Conservation (phyloP, 164 flowering plant genomes). For the Magnolia kwangsiensis region DNA sequence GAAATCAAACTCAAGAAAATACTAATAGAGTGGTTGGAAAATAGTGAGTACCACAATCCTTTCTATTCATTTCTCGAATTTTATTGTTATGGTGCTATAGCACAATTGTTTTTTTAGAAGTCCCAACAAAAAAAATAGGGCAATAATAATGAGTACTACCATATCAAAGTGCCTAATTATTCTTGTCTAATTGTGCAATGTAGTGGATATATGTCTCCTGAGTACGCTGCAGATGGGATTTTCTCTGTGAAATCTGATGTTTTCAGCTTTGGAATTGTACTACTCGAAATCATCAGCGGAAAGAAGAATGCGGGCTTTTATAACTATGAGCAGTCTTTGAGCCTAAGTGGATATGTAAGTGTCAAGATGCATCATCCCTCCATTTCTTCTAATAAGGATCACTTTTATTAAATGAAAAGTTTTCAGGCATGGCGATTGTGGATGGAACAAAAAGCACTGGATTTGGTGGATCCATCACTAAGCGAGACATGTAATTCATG, state of each 20-base stretch:
- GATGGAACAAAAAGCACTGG: constrained; percentile 1
- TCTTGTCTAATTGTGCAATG: background rate
- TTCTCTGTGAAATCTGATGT: constrained; percentile 7
- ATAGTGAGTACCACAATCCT: background rate
- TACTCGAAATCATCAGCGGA: constrained; percentile 4
- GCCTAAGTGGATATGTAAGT: constrained; percentile 14
- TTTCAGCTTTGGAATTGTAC: background rate
- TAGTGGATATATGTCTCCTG: constrained; percentile 7
- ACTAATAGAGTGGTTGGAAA: constrained; percentile 5
- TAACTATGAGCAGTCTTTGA: background rate
- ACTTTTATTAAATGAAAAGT: background rate
- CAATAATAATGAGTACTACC: background rate
- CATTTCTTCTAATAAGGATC: background rate
- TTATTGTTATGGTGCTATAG: background rate
- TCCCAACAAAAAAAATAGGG: background rate
- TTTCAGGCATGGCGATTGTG: constrained; percentile 9
- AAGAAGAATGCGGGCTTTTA: background rate
- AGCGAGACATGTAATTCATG: background rate
- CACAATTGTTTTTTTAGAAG: background rate
- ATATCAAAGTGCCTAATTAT: background rate
- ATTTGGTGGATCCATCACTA: background rate
- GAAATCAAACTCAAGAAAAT: background rate
- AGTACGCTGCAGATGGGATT: background rate
- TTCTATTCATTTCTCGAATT: background rate
- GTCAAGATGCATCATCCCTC: background rate